Evolutionary conservation across 805 yeast genomes (phyloP), one percentile per base, ranked within the genome.

Genomic region (Candida taoyuanica): DNA sequence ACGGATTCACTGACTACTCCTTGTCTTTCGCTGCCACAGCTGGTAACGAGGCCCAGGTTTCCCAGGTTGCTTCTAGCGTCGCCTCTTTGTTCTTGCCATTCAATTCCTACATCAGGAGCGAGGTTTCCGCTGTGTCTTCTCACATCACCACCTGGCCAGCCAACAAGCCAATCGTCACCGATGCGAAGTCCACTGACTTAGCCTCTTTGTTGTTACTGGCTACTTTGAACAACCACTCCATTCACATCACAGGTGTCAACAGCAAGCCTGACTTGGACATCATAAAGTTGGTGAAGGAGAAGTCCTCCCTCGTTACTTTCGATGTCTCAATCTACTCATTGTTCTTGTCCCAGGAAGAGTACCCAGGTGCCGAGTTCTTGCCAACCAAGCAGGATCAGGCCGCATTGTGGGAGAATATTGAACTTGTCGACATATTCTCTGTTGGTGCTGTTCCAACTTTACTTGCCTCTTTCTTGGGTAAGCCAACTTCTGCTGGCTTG

Each of bases 161-260:
- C 36, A 64, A 64, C 53, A 88, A 87, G 67, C 91, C 93, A 43
- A 82, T 91, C 44, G 73, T 89, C 47, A 87, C 96, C 29, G 97
- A 91, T 64, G 96, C 98, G 34, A 80, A 77, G 60, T 81, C 91
- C 18, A 85, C 96, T 28, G 91, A 87, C 55, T 71, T 91, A 56
- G 98, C 98, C n/a, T 85, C 96, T 3, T 82, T 89, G 31, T 68
- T 91, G 59, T 73, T 91, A 55, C 70, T 91, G 64, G 95, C 97
- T 31, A 84, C 96, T 19, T 73, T 91, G 58, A 88, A 85, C 70
- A 74, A 69, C 65, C 76, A 95, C 56, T 70, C 87, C 29, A 82
- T 91, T 48, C 98, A 91, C 63, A 80, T 91, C 52, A 85, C 95
- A 39, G 88, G 85, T 49, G 93, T 91, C 36, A 77, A 85, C 29